Base-by-base conservation (phyloP, 306 rosid species). In the Dicorynia guianensis region DNA sequence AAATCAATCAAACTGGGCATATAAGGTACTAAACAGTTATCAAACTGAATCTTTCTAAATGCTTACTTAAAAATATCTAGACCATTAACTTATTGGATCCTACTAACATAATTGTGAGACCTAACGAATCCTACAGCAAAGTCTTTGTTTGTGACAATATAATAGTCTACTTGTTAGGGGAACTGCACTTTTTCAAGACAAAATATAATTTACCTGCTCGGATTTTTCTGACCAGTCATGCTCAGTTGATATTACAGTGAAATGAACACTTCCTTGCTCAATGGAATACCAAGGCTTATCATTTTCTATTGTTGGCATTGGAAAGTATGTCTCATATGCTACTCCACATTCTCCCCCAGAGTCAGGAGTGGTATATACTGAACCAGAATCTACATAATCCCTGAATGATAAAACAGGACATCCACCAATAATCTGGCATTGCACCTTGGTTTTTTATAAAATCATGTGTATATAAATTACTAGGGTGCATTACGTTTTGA, bases 271-370 rank as follows among this genome's bases (percentile, higher is more conserved):
- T 69, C 47, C 97, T 76, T 91, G 89, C 71, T 94, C 96, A 70
- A 90, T 88, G 18, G 97, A 91, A 80, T 90, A 91, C 97, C 97
- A 94, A 76, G 98, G 98, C 64, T 90, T 83, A 77, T 94, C 98
- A 82, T 87, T 88, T 61, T 68, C 91, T 25, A 55, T 4, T 44
- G 78, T 87, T 74, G 98, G 98, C 98, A 94, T 94, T 25, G 81
- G 90, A 81, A 90, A 91, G 61, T 91, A 91, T 52, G 95, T 83
- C 76, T 94, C 97, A 18, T 94, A 94, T 13, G 98, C 87, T 42
- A 94, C 93, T 60, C 98, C 96, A 84, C 90, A 86, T 85, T 94
- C 97, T n/a, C 98, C 98, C 1, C 98, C 97, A 44, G 98, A 91
- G 63, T 94, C 98, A 3, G 96, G 88, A 2, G 86, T 69, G 11